phyloP scores from a whole-genome alignment of 257 asterid species.

The Nicotiana tabacum region DNA sequence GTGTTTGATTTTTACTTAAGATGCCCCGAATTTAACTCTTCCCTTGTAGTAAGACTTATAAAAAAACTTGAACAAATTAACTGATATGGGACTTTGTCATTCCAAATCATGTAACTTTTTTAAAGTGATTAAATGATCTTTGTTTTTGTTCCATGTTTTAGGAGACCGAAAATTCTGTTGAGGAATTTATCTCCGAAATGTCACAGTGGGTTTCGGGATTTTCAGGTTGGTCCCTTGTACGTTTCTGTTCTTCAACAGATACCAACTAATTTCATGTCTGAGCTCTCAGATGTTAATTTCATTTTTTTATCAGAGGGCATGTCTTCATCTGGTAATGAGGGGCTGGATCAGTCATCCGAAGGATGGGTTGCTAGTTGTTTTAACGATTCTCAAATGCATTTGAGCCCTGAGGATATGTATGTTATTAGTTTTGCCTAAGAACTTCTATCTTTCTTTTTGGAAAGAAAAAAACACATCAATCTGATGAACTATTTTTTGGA shows the following conservation, averaged over 20 bases:
- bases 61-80: background rate
- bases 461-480: background rate
- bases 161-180: constrained; percentile 32
- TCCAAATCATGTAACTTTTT: background rate
- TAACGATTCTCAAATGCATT: constrained; percentile 41
- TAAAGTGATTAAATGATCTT: background rate
- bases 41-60: background rate
- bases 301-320: constrained; percentile 16
- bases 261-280: background rate
- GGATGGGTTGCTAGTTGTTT: constrained; percentile 81
- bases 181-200: constrained; percentile 22
- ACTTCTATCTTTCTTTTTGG: background rate
- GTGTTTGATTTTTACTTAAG: background rate
- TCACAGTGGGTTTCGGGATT: constrained; percentile 41
- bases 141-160: constrained; percentile 12
- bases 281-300: background rate
- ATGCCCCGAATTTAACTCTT: background rate
- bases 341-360: constrained; percentile 68
- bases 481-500: constrained; percentile 19
- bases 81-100: background rate
- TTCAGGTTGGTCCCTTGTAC: constrained; percentile 27
- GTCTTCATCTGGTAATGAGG: constrained; percentile 35
- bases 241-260: background rate
- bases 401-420: constrained; percentile 48
- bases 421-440: constrained; percentile 20